A percentile compares a stretch with the other conserved stretches of the same genome.
phyloP scores from a whole-genome alignment of 73 alveolate species.

The Tetrahymena thermophila region DNA sequence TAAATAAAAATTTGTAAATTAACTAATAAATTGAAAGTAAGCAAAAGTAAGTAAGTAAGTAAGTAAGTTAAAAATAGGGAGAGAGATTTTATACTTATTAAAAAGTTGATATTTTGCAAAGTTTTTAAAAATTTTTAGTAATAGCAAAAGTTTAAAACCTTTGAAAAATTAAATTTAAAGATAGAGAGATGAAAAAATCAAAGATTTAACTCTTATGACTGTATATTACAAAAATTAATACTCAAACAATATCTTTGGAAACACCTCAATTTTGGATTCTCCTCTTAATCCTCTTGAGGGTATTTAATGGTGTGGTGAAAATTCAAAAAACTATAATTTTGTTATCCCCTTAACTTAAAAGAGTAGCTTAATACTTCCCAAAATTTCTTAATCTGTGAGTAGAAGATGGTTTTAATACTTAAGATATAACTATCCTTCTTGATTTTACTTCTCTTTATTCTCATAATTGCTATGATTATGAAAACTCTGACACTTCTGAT shows the following conservation, averaged over 20 bases:
- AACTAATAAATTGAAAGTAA: background rate
- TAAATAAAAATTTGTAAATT: background rate
- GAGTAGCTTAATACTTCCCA: conserved; percentile 59
- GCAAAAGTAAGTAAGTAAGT: no score
- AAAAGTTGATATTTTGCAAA: no score
- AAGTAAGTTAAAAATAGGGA: no score
- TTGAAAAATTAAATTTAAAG: background rate
- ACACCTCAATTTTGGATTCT: conserved; percentile 30
- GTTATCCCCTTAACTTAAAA: conserved; percentile 60
- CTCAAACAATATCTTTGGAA: background rate
- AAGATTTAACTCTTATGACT: background rate
- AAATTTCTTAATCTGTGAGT: conserved; percentile 84
- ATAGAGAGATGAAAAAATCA: background rate
- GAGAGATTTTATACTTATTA: no score
- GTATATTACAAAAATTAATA: background rate
- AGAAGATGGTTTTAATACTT: conserved; percentile 9
- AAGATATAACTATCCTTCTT: conserved; percentile 58
- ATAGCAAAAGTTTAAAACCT: no score
- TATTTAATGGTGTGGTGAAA: conserved; percentile 75
- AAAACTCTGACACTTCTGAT: conserved; percentile 64
- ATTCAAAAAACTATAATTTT: conserved; percentile 19
- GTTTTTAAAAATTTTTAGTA: background rate
- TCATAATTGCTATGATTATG: conserved; percentile 72
- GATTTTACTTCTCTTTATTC: conserved; percentile 72
- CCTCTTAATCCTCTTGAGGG: conserved; percentile 44